Evolutionary conservation across 371 early-diverging fungal species (phyloP), one percentile per base, ranked within the genome.

Genomic region (Zychaea mexicana): DNA sequence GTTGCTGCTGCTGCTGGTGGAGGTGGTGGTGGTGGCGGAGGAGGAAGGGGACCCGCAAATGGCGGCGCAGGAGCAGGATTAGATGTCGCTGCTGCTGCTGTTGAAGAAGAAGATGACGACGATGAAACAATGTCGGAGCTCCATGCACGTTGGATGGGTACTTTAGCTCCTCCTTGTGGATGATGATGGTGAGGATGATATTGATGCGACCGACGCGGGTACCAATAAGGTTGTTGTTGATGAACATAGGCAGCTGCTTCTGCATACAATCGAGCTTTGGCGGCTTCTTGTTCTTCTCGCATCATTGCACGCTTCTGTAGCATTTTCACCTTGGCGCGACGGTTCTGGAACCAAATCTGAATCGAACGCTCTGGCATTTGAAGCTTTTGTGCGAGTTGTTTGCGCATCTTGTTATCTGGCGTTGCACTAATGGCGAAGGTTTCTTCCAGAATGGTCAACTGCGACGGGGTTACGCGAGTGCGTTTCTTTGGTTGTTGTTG

Each of bases 321-420:
- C 73, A 83, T 89, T 81, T 95, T 96, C 26, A 90, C 91, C 78
- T 96, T 97, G 47, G 97, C 97, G 52, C 99, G 86, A 70, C 96
- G 85, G 87, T 99, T 99, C 76, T 99, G 99, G 85, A 99, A 99
- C 99, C 99, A 99, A 66, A 99, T 96, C 74, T 98, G 97, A 64
- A 99, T 95, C 17, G 95, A 90, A 70, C 95, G 84, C 64, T 90
- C 90, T 26, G 96, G 93, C 96, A 98, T 97, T 64, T 91, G 86
- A 21, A 98, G 85, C 68, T 93, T 87, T 58, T 84, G 82, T 30
- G 95, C 92, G 27, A 98, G 86, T 33, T 88, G 87, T 71, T 92
- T 93, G 55, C 98, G 90, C 72, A 94, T 85, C 67, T 92, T 91
- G 45, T 85, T 87, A 61, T 90, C 90, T 32, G 93, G 93, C 12